These are phyloP conservation scores for Globisporangium echinulatum DNA, from an alignment of 352 stramenopile species.

Conservation along the genomic window DNA sequence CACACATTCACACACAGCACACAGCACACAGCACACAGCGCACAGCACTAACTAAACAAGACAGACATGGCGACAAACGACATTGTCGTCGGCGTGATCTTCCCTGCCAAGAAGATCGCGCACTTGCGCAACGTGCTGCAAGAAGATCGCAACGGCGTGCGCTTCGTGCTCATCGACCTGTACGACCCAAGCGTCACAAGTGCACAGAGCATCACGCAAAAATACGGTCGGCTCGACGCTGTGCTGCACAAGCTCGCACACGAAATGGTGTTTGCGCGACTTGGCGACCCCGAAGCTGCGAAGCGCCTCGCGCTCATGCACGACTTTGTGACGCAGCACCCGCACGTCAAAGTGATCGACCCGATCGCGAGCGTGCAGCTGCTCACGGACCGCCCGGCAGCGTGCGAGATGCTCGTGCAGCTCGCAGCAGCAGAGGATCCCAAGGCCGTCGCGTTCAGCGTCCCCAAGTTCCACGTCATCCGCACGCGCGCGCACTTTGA, in stretches of 20 bases:
- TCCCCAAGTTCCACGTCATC: slow-evolving; percentile 49
- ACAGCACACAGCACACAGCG: not conserved
- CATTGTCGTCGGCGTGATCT: slow-evolving; percentile 59
- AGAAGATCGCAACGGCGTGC: slow-evolving; percentile 33
- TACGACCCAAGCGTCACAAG: slow-evolving; percentile 26
- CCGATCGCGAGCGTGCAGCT: slow-evolving; percentile 57
- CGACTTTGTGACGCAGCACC: slow-evolving; percentile 32
- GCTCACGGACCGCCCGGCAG: slow-evolving; percentile 60
- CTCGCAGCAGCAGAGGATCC: slow-evolving; percentile 1
- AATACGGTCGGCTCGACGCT: slow-evolving; percentile 47
- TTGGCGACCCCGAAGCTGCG: slow-evolving; percentile 38
- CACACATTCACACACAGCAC: not conserved
- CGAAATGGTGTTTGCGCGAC: slow-evolving; percentile 70
- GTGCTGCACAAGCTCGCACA: slow-evolving; percentile 80
- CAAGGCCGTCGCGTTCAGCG: slow-evolving; percentile 24
- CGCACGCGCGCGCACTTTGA: slow-evolving; percentile 31
- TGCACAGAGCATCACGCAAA: slow-evolving; percentile 25
- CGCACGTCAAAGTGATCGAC: slow-evolving; percentile 54
- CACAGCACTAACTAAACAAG: too few relatives aligned
- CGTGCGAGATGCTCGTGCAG: slow-evolving; percentile 42
- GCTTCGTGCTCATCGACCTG: slow-evolving; percentile 74
- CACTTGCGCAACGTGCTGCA: slow-evolving; percentile 61
- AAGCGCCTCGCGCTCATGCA: slow-evolving; percentile 49
- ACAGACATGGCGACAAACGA: not conserved
- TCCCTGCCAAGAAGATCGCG: slow-evolving; percentile 79